Conservation (phyloP, 1,284 basidiomycete genomes). For the Heterobasidion occidentale region DNA sequence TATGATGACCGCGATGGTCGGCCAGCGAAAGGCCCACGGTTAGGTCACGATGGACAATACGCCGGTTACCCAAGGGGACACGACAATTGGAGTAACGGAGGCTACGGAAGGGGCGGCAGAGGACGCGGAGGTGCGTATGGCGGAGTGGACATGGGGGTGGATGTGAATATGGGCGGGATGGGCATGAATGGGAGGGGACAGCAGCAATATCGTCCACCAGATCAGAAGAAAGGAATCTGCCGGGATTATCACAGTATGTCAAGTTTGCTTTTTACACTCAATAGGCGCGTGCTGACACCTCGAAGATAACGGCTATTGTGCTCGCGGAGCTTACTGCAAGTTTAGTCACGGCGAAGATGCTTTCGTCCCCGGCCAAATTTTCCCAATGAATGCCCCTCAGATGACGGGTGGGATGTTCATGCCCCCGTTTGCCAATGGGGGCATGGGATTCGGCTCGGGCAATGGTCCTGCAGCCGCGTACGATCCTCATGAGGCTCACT, state of each 20-base stretch:
- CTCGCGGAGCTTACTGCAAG: constrained; percentile 85
- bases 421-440: constrained; percentile 43
- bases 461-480: constrained; percentile 42
- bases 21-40: constrained; percentile 62
- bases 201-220: constrained; percentile 53
- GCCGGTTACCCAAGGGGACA: constrained; percentile 39
- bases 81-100: constrained; percentile 11
- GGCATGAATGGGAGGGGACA: constrained; percentile 39
- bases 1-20: constrained; percentile 49
- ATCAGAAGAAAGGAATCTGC: constrained; percentile 67
- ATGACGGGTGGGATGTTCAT: constrained; percentile 41
- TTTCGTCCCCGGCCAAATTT: constrained; percentile 60
- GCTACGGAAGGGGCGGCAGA: constrained; percentile 27
- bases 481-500: constrained; percentile 68
- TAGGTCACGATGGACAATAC: constrained; percentile 54
- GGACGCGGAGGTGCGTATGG: constrained; percentile 21
- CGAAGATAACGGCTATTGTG: constrained; percentile 83
- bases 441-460: constrained; percentile 23
- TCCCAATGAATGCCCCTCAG: constrained; percentile 40
- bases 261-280: neutral
- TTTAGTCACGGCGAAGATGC: constrained; percentile 86
- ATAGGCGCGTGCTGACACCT: constrained; percentile 5
- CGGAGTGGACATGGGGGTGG: constrained; percentile 25
- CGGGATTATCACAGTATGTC: constrained; percentile 85
- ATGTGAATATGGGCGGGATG: constrained; percentile 15